Percentiles rank a stretch among this genome's conserved stretches.
These are phyloP conservation scores for Orbilia quercus DNA, from an alignment of 2,329 filamentous ascomycete genomes.

Conservation along the genomic window DNA sequence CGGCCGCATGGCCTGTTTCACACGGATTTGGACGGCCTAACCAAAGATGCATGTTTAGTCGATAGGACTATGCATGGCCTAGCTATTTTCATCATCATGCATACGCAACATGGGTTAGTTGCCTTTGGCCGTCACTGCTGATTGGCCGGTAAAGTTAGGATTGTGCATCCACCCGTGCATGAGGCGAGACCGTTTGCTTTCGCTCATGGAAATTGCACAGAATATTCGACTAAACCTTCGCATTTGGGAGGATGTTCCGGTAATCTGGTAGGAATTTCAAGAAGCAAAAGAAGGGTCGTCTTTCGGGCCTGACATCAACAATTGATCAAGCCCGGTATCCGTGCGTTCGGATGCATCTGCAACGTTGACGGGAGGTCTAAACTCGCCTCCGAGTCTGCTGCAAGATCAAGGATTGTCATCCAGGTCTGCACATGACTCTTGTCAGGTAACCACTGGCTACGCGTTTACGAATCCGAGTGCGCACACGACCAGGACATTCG, in stretches of 20 bases:
- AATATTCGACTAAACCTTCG: constrained; percentile 41
- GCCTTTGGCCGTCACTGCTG: constrained; percentile 22
- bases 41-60: constrained; percentile 50
- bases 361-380: constrained; percentile 46
- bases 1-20: constrained; percentile 5
- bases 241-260: constrained; percentile 36
- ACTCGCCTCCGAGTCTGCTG: constrained; percentile 37
- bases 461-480: constrained; percentile 33
- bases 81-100: constrained; percentile 30
- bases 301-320: constrained; percentile 39
- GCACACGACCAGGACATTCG: constrained; percentile 15
- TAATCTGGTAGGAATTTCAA: constrained; percentile 9
- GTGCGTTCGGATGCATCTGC: constrained; percentile 35
- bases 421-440: constrained; percentile 22
- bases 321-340: constrained; percentile 4
- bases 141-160: constrained; percentile 41
- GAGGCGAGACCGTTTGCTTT: constrained; percentile 49
- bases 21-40: constrained; percentile 42
- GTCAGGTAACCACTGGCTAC: constrained; percentile 36
- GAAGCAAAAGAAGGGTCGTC: constrained; percentile 1
- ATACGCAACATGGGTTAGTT: constrained; percentile 28
- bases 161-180: constrained; percentile 36
- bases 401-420: constrained; percentile 25
- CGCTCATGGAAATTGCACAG: constrained; percentile 27
- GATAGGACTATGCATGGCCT: constrained; percentile 52